Evolutionary conservation across 1,139 yeast species (phyloP).

Genomic region (Geotrichum bryndzae): DNA sequence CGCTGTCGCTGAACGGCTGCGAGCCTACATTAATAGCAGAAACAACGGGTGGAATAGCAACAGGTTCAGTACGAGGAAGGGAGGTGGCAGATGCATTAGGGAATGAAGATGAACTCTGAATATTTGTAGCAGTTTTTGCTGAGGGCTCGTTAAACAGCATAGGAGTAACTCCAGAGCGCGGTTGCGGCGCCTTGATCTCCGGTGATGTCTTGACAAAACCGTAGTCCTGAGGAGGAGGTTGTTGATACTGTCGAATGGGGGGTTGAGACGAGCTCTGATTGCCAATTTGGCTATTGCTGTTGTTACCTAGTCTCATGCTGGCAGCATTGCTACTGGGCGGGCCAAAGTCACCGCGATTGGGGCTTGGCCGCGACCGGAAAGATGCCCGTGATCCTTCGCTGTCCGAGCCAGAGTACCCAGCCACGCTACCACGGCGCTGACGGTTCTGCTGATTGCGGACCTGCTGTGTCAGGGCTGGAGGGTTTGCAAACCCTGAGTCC

Average conservation of each 20-base stretch:
- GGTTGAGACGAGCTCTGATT: not conserved
- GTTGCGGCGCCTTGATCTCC: conserved; percentile 12
- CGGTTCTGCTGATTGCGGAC: not conserved
- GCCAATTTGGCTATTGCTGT: not conserved
- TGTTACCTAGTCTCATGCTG: not conserved
- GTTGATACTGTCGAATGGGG: not conserved
- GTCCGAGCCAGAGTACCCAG: conserved; percentile 9
- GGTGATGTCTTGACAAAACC: not conserved
- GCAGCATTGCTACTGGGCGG: not conserved
- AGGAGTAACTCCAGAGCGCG: conserved; percentile 12
- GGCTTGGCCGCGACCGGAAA: not conserved
- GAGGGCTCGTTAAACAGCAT: conserved; percentile 10
- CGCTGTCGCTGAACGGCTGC: not conserved
- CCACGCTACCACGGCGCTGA: not conserved
- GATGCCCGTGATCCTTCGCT: conserved; percentile 2
- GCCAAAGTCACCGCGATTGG: not conserved
- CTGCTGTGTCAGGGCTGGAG: conserved; percentile 3
- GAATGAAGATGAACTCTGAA: not conserved
- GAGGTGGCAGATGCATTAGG: conserved; percentile 1
- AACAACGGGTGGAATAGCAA: conserved; percentile 5
- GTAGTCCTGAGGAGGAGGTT: not conserved
- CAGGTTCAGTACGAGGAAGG: conserved; percentile 2
- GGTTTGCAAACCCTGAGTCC: conserved; percentile 15
- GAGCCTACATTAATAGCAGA: conserved; percentile 1
- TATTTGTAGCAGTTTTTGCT: conserved; percentile 1